Conservation (phyloP, 768 basidiomycete genomes). For the Lactarius tabidus region DNA sequence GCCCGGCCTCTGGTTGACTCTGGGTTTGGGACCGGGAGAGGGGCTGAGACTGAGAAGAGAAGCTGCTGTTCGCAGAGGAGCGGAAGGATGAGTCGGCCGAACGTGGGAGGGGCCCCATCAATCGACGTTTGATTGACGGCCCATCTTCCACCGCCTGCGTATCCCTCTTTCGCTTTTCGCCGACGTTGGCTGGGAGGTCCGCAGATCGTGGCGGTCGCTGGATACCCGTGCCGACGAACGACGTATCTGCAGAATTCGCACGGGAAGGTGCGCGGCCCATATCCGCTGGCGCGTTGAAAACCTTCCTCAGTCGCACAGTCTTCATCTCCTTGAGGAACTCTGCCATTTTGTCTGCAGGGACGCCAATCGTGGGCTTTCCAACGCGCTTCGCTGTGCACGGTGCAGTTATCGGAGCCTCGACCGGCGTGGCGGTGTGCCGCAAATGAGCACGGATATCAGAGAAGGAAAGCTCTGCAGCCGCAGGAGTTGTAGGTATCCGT, state of each 20-base stretch:
- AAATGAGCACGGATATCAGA: slow-evolving; percentile 61
- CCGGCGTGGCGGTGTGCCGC: slow-evolving; percentile 51
- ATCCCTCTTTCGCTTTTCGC: slow-evolving; percentile 24
- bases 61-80: slow-evolving; percentile 18
- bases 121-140: slow-evolving; percentile 16
- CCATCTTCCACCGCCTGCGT: neutral
- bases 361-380: slow-evolving; percentile 65
- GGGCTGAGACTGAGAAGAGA: slow-evolving; percentile 2
- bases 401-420: slow-evolving; percentile 64
- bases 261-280: slow-evolving; percentile 24
- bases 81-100: slow-evolving; percentile 7
- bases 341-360: slow-evolving; percentile 78
- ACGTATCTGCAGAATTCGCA: slow-evolving; percentile 1
- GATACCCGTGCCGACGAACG: slow-evolving; percentile 11
- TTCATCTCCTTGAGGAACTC: slow-evolving; percentile 80
- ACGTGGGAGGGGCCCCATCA: slow-evolving; percentile 14
- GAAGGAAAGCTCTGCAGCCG: slow-evolving; percentile 41
- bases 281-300: slow-evolving; percentile 35
- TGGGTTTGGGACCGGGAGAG: slow-evolving; percentile 7
- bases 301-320: slow-evolving; percentile 62
- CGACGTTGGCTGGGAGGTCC: neutral
- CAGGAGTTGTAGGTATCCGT: slow-evolving; percentile 27
- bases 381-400: slow-evolving; percentile 38
- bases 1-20: slow-evolving; percentile 8
- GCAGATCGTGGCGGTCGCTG: slow-evolving; percentile 16